Evolutionary conservation across 352 stramenopile species (phyloP).

Genomic region (Globisporangium okanoganense): DNA sequence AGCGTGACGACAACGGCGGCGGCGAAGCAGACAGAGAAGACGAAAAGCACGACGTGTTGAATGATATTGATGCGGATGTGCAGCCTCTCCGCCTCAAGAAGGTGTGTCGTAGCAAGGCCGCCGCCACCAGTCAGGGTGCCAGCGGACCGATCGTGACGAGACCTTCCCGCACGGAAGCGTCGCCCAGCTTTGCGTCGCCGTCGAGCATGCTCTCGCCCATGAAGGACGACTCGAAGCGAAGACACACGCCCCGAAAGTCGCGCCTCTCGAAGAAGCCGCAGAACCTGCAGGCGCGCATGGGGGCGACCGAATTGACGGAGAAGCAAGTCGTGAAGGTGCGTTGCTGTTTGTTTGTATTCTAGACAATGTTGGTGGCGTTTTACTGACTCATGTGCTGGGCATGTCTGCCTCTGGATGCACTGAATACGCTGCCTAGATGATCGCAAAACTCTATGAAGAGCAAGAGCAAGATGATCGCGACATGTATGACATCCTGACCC

Average conservation of each 20-base stretch:
- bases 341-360: background rate
- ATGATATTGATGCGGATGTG: conserved; percentile 1
- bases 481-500: conserved; percentile 67
- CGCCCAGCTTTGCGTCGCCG: conserved; percentile 14
- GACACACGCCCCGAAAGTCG: conserved; percentile 33
- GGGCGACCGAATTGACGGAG: conserved; percentile 25
- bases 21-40: background rate
- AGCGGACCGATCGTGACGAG: background rate
- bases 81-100: conserved; percentile 10
- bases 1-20: background rate
- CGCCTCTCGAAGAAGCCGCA: conserved; percentile 36
- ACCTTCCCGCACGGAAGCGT: background rate
- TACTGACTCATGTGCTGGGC: background rate
- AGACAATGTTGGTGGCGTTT: background rate
- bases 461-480: conserved; percentile 74
- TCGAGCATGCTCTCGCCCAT: conserved; percentile 41
- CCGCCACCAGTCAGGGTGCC: background rate
- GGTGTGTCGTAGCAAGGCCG: background rate
- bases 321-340: conserved; percentile 31
- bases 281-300: conserved; percentile 42
- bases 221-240: conserved; percentile 43
- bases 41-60: background rate
- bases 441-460: conserved; percentile 60
- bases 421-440: conserved; percentile 20
- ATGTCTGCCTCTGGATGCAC: background rate